A percentile compares a stretch with the other conserved stretches of the same genome.
phyloP scores from a whole-genome alignment of 805 yeast genomes.

The Cyberlindnera saturnus region DNA sequence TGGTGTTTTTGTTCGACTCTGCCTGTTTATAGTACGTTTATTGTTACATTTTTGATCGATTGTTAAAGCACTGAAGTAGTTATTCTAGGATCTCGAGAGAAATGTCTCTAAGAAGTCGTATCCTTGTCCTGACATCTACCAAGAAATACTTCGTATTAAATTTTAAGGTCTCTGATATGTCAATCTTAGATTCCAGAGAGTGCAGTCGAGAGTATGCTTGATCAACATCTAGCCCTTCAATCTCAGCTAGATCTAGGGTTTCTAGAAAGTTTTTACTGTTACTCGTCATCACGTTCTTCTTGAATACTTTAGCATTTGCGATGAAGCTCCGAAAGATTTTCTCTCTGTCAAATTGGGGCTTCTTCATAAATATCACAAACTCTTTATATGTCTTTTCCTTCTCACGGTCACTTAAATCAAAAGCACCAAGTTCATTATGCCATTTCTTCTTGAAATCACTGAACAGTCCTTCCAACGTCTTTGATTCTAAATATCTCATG shows the following conservation, averaged over 20 bases:
- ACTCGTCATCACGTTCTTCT: constrained; percentile 6
- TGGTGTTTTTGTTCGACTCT: too few relatives aligned
- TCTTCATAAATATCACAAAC: constrained; percentile 16
- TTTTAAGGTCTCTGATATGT: constrained; percentile 4
- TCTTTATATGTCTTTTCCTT: constrained; percentile 35
- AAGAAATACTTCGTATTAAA: constrained; percentile 6
- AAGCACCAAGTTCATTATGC: constrained; percentile 22
- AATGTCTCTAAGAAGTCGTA: neutral
- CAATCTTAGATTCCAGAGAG: constrained; percentile 2
- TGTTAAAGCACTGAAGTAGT: too few relatives aligned
- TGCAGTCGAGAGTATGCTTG: constrained; percentile 1
- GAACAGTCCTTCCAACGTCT: constrained; percentile 27
- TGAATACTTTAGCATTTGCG: constrained; percentile 15
- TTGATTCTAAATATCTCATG: constrained; percentile 23
- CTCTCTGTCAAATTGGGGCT: constrained; percentile 11
- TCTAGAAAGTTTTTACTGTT: neutral
- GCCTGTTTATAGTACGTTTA: too few relatives aligned
- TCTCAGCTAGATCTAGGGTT: neutral
- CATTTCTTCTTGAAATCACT: constrained; percentile 33
- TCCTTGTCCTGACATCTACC: constrained; percentile 4
- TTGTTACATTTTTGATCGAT: too few relatives aligned
- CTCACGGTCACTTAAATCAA: constrained; percentile 28
- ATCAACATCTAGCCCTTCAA: constrained; percentile 3
- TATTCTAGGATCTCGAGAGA: too few relatives aligned
- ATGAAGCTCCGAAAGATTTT: constrained; percentile 15